Evolutionary conservation across 2,329 filamentous ascomycete species (phyloP).

Genomic region (Arthrobotrys pseudoclavata): DNA sequence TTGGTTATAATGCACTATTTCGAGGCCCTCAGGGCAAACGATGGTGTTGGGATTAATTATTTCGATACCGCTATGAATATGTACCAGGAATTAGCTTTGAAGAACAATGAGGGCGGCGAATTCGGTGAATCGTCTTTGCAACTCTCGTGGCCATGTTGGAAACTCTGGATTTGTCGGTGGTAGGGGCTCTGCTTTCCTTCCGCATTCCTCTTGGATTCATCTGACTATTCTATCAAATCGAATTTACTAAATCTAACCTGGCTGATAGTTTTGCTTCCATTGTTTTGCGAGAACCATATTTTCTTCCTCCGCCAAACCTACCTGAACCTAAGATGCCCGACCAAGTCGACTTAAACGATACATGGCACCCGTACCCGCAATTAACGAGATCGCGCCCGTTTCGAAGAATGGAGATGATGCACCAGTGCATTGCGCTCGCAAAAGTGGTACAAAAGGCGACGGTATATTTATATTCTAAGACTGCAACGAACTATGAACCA

Average conservation of each 20-base stretch:
- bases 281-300: slow-evolving; percentile 39
- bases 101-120: not conserved
- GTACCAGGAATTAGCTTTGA: slow-evolving; percentile 29
- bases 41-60: slow-evolving; percentile 36
- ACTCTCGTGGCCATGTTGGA: slow-evolving; percentile 50
- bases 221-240: too few species aligned
- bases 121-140: not conserved
- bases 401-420: slow-evolving; percentile 25
- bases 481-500: slow-evolving; percentile 5
- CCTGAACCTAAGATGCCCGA: slow-evolving; percentile 44
- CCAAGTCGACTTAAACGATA: slow-evolving; percentile 35
- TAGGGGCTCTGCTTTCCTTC: not conserved
- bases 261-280: slow-evolving; percentile 42
- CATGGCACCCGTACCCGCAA: slow-evolving; percentile 56
- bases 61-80: slow-evolving; percentile 25
- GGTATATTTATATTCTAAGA: slow-evolving; percentile 40
- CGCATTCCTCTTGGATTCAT: too few species aligned
- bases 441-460: slow-evolving; percentile 35
- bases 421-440: slow-evolving; percentile 34
- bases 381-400: slow-evolving; percentile 34
- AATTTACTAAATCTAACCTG: slow-evolving; percentile 27
- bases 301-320: slow-evolving; percentile 34
- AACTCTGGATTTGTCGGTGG: slow-evolving; percentile 46
- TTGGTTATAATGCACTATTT: slow-evolving; percentile 55
- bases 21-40: slow-evolving; percentile 36